Evolutionary conservation across 441 rosid genomes (phyloP).

Genomic region (Sinapis alba): DNA sequence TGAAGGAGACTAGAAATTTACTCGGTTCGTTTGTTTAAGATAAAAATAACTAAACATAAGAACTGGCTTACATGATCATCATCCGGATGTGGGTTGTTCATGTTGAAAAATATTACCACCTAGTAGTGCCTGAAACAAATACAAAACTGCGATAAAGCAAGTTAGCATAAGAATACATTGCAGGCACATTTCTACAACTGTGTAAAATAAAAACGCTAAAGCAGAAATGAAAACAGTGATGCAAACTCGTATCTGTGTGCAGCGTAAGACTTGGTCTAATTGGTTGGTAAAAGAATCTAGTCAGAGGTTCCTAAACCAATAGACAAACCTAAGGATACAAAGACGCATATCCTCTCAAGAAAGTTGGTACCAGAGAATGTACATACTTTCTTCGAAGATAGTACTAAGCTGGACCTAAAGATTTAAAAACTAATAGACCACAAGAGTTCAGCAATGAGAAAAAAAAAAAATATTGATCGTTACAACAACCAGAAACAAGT

Average conservation of each 20-base stretch:
- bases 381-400: conserved; percentile 16
- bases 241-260: neutral
- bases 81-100: conserved; percentile 61
- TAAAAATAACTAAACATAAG: neutral
- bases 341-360: conserved; percentile 1
- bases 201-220: neutral
- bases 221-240: conserved; percentile 1
- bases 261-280: conserved; percentile 3
- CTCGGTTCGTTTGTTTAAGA: conserved; percentile 1
- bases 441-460: neutral
- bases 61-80: conserved; percentile 59
- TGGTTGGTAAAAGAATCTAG: neutral
- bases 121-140: conserved; percentile 22
- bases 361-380: conserved; percentile 21
- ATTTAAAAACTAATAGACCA: conserved; percentile 9
- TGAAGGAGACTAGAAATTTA: neutral
- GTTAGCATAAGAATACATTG: neutral
- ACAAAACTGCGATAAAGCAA: neutral
- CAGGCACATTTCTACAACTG: neutral
- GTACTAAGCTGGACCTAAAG: neutral
- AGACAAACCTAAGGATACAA: conserved; percentile 9
- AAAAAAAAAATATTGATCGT: conserved; percentile 4
- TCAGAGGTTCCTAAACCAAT: neutral
- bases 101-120: conserved; percentile 41
- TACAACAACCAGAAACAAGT: neutral